Percentiles rank a stretch among this genome's conserved stretches.
Evolutionary conservation across 2,329 filamentous ascomycete species (phyloP).

Genomic region (Epichloe uncinata): DNA sequence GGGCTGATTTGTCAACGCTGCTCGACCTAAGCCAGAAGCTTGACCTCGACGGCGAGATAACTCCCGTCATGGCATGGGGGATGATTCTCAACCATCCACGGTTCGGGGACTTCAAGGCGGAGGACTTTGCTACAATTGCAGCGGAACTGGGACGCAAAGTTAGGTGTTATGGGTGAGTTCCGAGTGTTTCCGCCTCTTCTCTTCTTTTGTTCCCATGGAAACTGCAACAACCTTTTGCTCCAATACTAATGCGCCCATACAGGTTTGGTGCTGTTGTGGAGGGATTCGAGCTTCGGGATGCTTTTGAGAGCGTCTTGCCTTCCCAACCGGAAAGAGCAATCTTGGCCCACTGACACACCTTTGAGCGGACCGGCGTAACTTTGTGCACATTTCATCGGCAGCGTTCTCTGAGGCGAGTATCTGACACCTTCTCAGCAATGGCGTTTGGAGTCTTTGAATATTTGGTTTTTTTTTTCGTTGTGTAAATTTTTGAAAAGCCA

Average conservation of each 20-base stretch:
- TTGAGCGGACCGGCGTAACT: background rate
- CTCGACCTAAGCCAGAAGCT: constrained; percentile 74
- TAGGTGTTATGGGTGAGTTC: constrained; percentile 76
- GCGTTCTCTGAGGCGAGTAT: background rate
- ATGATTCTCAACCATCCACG: constrained; percentile 62
- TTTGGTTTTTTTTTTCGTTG: background rate
- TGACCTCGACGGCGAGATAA: constrained; percentile 80
- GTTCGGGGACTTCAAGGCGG: constrained; percentile 48
- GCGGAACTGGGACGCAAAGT: constrained; percentile 68
- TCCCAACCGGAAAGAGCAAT: constrained; percentile 8
- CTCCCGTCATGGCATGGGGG: constrained; percentile 89
- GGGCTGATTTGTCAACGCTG: constrained; percentile 64
- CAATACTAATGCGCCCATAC: background rate
- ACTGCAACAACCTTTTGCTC: background rate
- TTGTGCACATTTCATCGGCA: background rate
- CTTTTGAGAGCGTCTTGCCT: constrained; percentile 48
- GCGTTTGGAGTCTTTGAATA: background rate
- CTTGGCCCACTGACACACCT: constrained; percentile 7
- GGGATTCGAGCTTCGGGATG: constrained; percentile 62
- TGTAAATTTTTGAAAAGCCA: background rate
- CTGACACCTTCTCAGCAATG: background rate
- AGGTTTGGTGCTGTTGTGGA: constrained; percentile 53
- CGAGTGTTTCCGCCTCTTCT: background rate
- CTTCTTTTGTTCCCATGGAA: background rate
- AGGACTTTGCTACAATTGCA: constrained; percentile 60